A percentile compares a stretch with the other conserved stretches of the same genome.
phyloP scores from a whole-genome alignment of 176 grass and related monocot species.

The Canna indica region DNA sequence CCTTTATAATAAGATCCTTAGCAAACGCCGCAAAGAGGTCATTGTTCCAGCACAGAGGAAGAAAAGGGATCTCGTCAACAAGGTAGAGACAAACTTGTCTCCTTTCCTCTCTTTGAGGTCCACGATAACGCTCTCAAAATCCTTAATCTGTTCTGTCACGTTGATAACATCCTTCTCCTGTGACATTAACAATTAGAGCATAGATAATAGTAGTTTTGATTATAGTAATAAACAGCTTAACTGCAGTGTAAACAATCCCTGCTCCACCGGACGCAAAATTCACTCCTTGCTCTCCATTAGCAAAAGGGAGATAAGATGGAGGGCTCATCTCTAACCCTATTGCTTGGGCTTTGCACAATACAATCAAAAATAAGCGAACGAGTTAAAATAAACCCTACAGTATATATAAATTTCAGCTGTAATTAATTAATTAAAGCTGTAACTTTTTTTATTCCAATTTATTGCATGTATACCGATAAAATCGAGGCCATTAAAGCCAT shows the following conservation, averaged over 20 bases:
- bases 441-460: no score
- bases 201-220: neutral
- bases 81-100: neutral
- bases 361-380: neutral
- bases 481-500: conserved; percentile 29
- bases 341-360: conserved; percentile 13
- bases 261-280: conserved; percentile 36
- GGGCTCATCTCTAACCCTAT: conserved; percentile 30
- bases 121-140: conserved; percentile 2
- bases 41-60: conserved; percentile 21
- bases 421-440: no score
- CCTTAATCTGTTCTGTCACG: conserved; percentile 20
- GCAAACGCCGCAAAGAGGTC: conserved; percentile 22
- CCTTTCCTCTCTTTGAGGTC: conserved; percentile 15
- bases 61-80: conserved; percentile 23
- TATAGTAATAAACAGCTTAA: conserved; percentile 6
- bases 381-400: neutral
- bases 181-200: neutral
- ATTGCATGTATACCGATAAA: conserved; percentile 20
- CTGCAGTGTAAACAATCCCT: conserved; percentile 28
- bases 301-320: conserved; percentile 27
- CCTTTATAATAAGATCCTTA: no score
- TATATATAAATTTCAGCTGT: neutral
- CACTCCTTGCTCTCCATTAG: conserved; percentile 8
- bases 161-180: conserved; percentile 7